phyloP scores from a whole-genome alignment of 2,329 filamentous ascomycete genomes.

The Madurella mycetomatis region DNA sequence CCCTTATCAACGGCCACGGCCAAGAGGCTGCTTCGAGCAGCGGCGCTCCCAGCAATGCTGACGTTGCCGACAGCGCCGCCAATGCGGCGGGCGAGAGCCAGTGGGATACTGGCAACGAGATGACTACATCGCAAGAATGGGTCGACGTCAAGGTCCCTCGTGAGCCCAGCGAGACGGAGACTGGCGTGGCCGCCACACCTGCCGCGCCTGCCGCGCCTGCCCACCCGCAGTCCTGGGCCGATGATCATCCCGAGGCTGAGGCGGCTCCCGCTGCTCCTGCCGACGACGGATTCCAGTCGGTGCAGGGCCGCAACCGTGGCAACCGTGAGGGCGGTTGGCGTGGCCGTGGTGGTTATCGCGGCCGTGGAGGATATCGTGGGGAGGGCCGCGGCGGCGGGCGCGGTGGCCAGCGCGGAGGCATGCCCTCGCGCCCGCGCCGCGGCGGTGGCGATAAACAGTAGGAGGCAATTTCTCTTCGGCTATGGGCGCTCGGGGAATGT shows the following conservation, averaged over 20 bases:
- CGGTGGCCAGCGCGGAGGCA: slow-evolving; percentile 39
- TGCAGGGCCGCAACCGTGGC: slow-evolving; percentile 54
- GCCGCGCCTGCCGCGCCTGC: slow-evolving; percentile 43
- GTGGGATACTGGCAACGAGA: slow-evolving; percentile 53
- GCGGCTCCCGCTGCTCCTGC: slow-evolving; percentile 35
- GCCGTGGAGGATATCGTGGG: slow-evolving; percentile 45
- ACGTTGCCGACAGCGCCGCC: slow-evolving; percentile 48
- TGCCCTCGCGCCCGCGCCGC: slow-evolving; percentile 20
- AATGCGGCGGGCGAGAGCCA: slow-evolving; percentile 61
- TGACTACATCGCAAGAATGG: slow-evolving; percentile 61
- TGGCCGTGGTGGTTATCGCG: slow-evolving; percentile 36
- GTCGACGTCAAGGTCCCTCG: slow-evolving; percentile 65
- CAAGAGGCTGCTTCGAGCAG: slow-evolving; percentile 34
- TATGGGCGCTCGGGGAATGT: slow-evolving; percentile 1
- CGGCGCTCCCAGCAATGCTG: slow-evolving; percentile 45
- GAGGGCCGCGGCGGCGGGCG: slow-evolving; percentile 38
- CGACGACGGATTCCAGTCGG: slow-evolving; percentile 69
- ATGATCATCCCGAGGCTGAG: slow-evolving; percentile 61
- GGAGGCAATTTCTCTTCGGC: not conserved
- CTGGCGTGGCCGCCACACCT: slow-evolving; percentile 56
- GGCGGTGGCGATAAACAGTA: slow-evolving; percentile 12
- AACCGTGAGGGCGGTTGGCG: slow-evolving; percentile 44
- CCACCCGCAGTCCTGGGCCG: slow-evolving; percentile 71
- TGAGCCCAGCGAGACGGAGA: slow-evolving; percentile 70
- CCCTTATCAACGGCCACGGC: slow-evolving; percentile 40